Conservation (phyloP, 2,329 filamentous ascomycete species). For the Periconia sp. region DNA sequence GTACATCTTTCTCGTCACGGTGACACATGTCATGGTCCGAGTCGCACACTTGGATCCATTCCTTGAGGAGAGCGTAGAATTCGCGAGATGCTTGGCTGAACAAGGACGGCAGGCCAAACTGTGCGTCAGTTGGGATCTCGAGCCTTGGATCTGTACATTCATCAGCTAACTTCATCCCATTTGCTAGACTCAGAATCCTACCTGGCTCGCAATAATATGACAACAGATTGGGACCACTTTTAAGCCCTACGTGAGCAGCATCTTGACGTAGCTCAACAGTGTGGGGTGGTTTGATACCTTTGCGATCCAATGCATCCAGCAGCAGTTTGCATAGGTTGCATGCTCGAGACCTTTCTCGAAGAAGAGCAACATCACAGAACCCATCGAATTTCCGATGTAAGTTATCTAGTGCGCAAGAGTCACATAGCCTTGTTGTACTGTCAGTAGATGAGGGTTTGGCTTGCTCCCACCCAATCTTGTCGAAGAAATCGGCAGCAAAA, state of each 20-base stretch:
- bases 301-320: not conserved
- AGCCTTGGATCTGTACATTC: not conserved
- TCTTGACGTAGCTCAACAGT: not conserved
- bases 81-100: not conserved
- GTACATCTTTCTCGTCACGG: not conserved
- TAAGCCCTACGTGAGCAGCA: slow-evolving; percentile 1
- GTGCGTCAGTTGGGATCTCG: not conserved
- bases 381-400: not conserved
- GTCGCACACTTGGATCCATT: not conserved
- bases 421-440: not conserved
- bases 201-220: not conserved
- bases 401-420: not conserved
- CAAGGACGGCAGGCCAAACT: not conserved
- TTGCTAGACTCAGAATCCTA: not conserved
- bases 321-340: not conserved
- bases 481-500: not conserved
- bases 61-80: not conserved
- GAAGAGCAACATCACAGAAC: not conserved
- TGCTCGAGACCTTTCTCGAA: not conserved
- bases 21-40: not conserved
- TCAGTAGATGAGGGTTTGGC: not conserved
- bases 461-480: not conserved
- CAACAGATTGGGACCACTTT: not conserved
- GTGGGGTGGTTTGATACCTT: not conserved
- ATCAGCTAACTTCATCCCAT: too few species aligned